Percentiles rank a stretch among this genome's conserved stretches.
These are phyloP conservation scores for Stephania japonica DNA, from an alignment of 164 flowering plant genomes.

Conservation along the genomic window DNA sequence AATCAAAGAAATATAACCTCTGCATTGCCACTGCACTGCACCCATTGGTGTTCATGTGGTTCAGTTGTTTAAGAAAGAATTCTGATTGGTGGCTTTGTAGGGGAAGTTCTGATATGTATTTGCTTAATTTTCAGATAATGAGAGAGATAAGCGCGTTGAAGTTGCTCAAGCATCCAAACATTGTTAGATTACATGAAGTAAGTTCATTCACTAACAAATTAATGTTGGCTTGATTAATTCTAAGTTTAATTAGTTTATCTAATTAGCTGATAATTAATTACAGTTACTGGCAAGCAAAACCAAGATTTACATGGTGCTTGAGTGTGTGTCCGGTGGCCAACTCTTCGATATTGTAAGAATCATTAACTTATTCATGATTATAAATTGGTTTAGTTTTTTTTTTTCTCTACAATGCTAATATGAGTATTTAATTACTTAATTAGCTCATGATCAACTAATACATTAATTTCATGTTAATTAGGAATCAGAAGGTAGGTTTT, in stretches of 20 bases:
- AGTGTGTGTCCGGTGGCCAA: slow-evolving; percentile 85
- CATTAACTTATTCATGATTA: background rate
- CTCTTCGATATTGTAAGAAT: slow-evolving; percentile 70
- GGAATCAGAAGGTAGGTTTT: slow-evolving; percentile 60
- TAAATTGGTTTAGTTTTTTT: too few relatives aligned
- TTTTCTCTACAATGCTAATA: too few relatives aligned
- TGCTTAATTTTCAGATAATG: slow-evolving; percentile 64
- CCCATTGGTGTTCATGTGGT: background rate
- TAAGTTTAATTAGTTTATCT: background rate
- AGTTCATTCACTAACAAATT: background rate
- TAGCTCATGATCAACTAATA: background rate
- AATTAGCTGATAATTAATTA: background rate
- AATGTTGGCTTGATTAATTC: too few relatives aligned
- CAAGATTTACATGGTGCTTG: slow-evolving; percentile 89
- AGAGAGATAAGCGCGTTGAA: slow-evolving; percentile 86
- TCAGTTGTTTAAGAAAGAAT: background rate
- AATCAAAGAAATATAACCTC: too few relatives aligned
- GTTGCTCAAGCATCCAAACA: slow-evolving; percentile 85
- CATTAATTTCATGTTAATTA: slow-evolving; percentile 12
- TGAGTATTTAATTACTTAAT: too few relatives aligned
- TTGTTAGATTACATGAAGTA: slow-evolving; percentile 86
- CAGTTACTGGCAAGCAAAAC: slow-evolving; percentile 92
- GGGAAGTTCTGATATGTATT: too few relatives aligned
- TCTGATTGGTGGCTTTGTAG: too few relatives aligned
- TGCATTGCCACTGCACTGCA: background rate